Evolutionary conservation across 2,329 filamentous ascomycete genomes (phyloP).

Genomic region (Pseudocercospora eumusae): DNA sequence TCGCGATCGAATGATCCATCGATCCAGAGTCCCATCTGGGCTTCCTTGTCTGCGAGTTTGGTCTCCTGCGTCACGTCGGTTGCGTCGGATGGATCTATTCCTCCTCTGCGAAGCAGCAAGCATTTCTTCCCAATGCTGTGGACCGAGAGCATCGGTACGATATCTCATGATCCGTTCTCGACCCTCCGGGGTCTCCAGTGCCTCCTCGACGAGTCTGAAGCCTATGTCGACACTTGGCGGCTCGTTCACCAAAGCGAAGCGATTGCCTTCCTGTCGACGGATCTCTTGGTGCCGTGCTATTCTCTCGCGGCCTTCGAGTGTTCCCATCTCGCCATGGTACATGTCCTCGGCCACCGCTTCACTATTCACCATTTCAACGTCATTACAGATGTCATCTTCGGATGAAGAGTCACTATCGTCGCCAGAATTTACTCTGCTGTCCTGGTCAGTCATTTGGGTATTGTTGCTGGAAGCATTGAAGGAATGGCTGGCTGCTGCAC

Average conservation of each 20-base stretch:
- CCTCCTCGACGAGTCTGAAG: slow-evolving; percentile 38
- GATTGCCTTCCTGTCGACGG: slow-evolving; percentile 34
- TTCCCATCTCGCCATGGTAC: slow-evolving; percentile 33
- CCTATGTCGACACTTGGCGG: slow-evolving; percentile 35
- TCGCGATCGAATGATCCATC: slow-evolving; percentile 1
- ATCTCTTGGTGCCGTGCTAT: slow-evolving; percentile 38
- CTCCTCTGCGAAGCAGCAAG: slow-evolving; percentile 12
- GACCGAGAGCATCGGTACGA: slow-evolving; percentile 13
- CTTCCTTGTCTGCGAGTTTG: not conserved
- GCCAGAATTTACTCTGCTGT: slow-evolving; percentile 35
- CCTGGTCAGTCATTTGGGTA: slow-evolving; percentile 39
- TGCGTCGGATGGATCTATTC: not conserved
- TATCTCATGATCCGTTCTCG: slow-evolving; percentile 31
- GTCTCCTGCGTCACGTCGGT: not conserved
- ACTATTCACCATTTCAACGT: slow-evolving; percentile 32
- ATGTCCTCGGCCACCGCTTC: slow-evolving; percentile 36
- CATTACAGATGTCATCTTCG: slow-evolving; percentile 48
- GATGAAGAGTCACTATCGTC: slow-evolving; percentile 51
- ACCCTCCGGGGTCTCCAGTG: slow-evolving; percentile 34
- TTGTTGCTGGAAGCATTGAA: slow-evolving; percentile 41
- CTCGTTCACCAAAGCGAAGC: slow-evolving; percentile 32
- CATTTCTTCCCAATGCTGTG: slow-evolving; percentile 16
- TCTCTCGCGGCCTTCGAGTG: slow-evolving; percentile 32
- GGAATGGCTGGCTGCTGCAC: slow-evolving; percentile 58
- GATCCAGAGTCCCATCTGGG: not conserved